Percentiles rank a stretch among this genome's conserved stretches.
phyloP scores from a whole-genome alignment of 495 filamentous ascomycete genomes.

The Parathielavia hyrcaniae region DNA sequence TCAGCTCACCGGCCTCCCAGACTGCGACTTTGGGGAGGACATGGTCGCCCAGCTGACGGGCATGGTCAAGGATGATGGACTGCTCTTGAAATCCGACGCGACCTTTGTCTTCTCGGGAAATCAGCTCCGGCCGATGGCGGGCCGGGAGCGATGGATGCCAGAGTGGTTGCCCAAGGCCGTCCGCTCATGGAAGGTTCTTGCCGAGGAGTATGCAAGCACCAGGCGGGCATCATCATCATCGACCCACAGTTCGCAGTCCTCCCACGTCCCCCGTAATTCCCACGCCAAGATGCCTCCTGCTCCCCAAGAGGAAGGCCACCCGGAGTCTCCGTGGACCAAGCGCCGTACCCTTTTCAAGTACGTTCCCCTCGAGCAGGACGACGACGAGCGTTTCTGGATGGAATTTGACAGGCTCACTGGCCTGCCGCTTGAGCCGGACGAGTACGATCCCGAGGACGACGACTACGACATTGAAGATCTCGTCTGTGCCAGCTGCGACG shows the following conservation, averaged over 20 bases:
- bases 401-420: constrained; percentile 42
- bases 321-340: constrained; percentile 32
- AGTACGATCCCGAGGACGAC: constrained; percentile 23
- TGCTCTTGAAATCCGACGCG: constrained; percentile 34
- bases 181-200: constrained; percentile 30
- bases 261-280: constrained; percentile 8
- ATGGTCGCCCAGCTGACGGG: constrained; percentile 34
- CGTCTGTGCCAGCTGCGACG: constrained; percentile 34
- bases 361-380: constrained; percentile 31
- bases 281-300: constrained; percentile 28
- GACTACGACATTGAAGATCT: constrained; percentile 27
- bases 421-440: constrained; percentile 20
- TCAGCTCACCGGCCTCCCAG: constrained; percentile 38
- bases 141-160: constrained; percentile 15
- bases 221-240: not conserved
- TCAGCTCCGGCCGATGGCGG: constrained; percentile 25
- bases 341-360: constrained; percentile 44
- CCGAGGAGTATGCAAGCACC: constrained; percentile 13
- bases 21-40: constrained; percentile 31
- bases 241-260: too few species aligned
- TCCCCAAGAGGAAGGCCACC: constrained; percentile 38
- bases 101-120: constrained; percentile 31
- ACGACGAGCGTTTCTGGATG: constrained; percentile 34
- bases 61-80: constrained; percentile 42
- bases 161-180: constrained; percentile 27